Evolutionary conservation across 805 yeast species (phyloP), one percentile per base, ranked within the genome.

Genomic region (Spencermartinsiella europaea): DNA sequence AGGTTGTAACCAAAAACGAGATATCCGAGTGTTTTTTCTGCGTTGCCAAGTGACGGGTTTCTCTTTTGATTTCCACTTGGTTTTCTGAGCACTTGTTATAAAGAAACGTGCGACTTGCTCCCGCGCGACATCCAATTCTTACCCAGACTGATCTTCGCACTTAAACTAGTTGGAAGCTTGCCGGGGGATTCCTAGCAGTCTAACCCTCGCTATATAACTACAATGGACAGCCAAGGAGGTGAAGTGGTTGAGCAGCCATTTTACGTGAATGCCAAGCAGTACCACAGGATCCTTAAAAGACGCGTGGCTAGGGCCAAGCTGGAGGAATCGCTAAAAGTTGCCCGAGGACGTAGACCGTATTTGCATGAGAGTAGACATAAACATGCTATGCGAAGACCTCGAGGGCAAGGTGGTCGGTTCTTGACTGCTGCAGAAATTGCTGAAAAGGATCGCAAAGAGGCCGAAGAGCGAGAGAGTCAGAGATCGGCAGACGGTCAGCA

Each of bases 351-450:
- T 58, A 83, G 84, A 62, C 97, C 98, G 10, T 91, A 95, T 65
- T 66, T 93, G 42, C 99, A 93, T 63, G 99, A 93, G 66, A 87
- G 96, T 16, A 76, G 99, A 58, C 99, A 93, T 65, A 91, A 93
- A 64, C 99, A 93, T 65, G 99, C 99, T 2, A 93, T 93, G 99
- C 77, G 98, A 62, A 78, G 99, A 64, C 98, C 99, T 14, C 79
- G 99, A 57, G 99, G 99, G 21, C 98, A 93, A 69, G 99, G 99
- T 27, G 99, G 99, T 4, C 74, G 99, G 50, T 93, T 93, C 56
- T 68, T 93, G 49, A 93, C 99, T 0, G 96, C 98, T 12, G 95
- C 96, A 8, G 86, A 79, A 52, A 83, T 77, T 38, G 82, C 78
- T 10, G 83, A 75, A 51, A 68, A 75, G 46, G 84, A 80, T 42